Evolutionary conservation across 352 stramenopile genomes (phyloP), one percentile per base, ranked within the genome.

Genomic region (Hyaloperonospora arabidopsidis): DNA sequence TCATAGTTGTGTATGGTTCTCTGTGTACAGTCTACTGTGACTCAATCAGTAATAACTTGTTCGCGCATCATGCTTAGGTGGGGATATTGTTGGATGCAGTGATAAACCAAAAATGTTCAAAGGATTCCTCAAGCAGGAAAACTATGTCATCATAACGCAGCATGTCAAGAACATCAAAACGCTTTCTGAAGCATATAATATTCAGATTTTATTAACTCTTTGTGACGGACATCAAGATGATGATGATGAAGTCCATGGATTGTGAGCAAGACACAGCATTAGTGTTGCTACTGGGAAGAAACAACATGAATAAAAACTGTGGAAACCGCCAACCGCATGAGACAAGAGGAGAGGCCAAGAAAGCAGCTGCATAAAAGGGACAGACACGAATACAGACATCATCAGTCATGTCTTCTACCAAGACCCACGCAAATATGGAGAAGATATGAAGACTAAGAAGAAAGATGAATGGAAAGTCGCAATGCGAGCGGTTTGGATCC

Each of bases 81-180:
- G 54, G 4, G 13, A 51, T 52, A 60, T 59, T 35, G 35, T 59
- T 2, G 59, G 41, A 4, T 54, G 45, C 15, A 55, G 47, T 23
- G 59, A 63, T 15, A 48, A 59, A 11, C 57, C 49, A 35, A 67
- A 67, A 8, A 35, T 29, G 7, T 59, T 44, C 25, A 41, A 22
- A 49, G 22, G 48, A 15, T 59, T 60, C 1, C n/a, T 54, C 0
- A 29, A 14, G 2, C 14, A 39, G 34, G 34, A n/a, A 4, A 39
- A 39, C 34, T 4, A 15, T 2, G 34, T 39, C 34, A 39, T 39
- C 10, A 39, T 15, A 14, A 13, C 34, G 34, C 34, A 39, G 10
- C 34, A 39, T 39, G 34, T 39, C 3, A 39, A 39, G 3, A 15
- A 39, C 17, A 39, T 15, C 11, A 2, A 39, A 13, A 39, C 34